phyloP scores from a whole-genome alignment of 2,329 filamentous ascomycete species.

The Shiraia sp. region DNA sequence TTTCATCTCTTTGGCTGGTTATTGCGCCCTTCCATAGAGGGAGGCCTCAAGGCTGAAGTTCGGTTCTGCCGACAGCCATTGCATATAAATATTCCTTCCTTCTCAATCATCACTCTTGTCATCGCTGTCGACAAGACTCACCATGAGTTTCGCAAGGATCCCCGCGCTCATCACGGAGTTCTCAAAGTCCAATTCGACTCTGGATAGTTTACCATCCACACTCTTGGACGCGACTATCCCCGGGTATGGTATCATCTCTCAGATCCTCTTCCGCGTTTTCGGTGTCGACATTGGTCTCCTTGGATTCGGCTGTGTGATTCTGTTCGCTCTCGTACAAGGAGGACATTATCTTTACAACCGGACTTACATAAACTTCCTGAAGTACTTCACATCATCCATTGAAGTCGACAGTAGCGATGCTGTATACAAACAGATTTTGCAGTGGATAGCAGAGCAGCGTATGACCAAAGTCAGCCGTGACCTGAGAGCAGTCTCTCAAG shows the following conservation, averaged over 20 bases:
- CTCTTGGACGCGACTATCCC: slow-evolving; percentile 57
- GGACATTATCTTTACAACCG: slow-evolving; percentile 42
- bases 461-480: slow-evolving; percentile 43
- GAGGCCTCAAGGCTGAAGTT: no score
- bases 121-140: not conserved
- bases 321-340: slow-evolving; percentile 48
- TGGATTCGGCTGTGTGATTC: slow-evolving; percentile 49
- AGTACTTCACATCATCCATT: slow-evolving; percentile 48
- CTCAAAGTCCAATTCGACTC: slow-evolving; percentile 17
- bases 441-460: slow-evolving; percentile 49
- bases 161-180: slow-evolving; percentile 18
- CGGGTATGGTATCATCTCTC: slow-evolving; percentile 54
- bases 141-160: slow-evolving; percentile 29
- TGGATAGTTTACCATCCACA: slow-evolving; percentile 48
- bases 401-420: slow-evolving; percentile 51
- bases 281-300: slow-evolving; percentile 55
- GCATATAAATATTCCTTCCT: not conserved
- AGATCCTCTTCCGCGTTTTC: slow-evolving; percentile 46
- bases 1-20: no score
- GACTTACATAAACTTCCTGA: slow-evolving; percentile 34
- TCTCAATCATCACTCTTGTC: no score
- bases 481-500: slow-evolving; percentile 48
- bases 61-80: no score
- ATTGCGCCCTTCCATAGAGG: no score
- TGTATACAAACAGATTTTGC: slow-evolving; percentile 48